Evolutionary conservation across 2,329 filamentous ascomycete genomes (phyloP), one percentile per base, ranked within the genome.

Genomic region (Aspergillus japonicus): DNA sequence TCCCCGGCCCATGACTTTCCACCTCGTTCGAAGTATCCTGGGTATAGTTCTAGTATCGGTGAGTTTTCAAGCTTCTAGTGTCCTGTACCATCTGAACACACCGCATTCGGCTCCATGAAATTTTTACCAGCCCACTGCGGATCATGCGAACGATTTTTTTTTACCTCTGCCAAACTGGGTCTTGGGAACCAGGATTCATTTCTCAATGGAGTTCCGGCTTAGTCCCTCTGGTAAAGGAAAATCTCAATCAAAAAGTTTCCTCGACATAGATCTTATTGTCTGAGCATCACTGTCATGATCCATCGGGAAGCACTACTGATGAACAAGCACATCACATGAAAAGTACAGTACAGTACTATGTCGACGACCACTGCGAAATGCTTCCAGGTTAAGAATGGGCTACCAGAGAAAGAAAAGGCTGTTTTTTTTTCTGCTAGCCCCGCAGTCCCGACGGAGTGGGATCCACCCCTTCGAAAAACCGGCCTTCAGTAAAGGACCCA

Each of bases 71-170:
- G 26, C 48, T 56, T 35, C 16, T 35, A 47, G 54, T 54, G 19
- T 48, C 1, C 58, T 56, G 49, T 57, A 60, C 56, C 56, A 53
- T 57, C 52, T 54, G 47, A 54, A 55, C 56, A 62, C 62, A 65
- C 61, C 63, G 61, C 63, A 59, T 62, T 63, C 61, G 63, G 62
- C 54, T 53, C 55, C 39, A 47, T 57, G 59, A 64, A 58, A 63
- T 59, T 62, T 62, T 44, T n/a, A 16, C 52, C 58, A 66, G 47
- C 55, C 64, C 67, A 69, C 67, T 58, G 67, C 64, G 66, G 67
- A 69, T 61, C 67, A 62, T 55, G 47, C 5, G 16, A 35, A 23
- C 23, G 31, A 35, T 12, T 35, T 35, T 42, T 19, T 42, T 44
- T 44, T 19, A 19, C 16, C 39, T 19, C 14, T 35, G 33, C 2